Evolutionary conservation across 176 grass and related monocot species (phyloP).

Genomic region (Typha latifolia): DNA sequence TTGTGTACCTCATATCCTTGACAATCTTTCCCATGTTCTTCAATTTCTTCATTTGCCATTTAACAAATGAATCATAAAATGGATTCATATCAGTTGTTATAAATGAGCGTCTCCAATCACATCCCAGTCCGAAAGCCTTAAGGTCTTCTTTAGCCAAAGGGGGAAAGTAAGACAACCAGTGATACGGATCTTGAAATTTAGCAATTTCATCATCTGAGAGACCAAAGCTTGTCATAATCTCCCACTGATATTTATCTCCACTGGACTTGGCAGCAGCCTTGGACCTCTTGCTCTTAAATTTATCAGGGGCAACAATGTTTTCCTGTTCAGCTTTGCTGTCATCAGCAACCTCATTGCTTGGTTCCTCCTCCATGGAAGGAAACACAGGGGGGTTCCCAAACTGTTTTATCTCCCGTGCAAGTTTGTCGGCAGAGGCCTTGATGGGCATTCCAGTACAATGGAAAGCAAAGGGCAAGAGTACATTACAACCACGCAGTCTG

Average conservation of each 20-base stretch:
- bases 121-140: constrained; percentile 54
- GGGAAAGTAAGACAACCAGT: constrained; percentile 59
- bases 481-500: constrained; percentile 50
- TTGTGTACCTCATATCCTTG: constrained; percentile 60
- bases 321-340: constrained; percentile 23
- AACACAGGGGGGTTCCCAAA: constrained; percentile 56
- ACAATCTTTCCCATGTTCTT: constrained; percentile 55
- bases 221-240: constrained; percentile 61
- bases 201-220: constrained; percentile 44
- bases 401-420: constrained; percentile 38
- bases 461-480: constrained; percentile 58
- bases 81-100: constrained; percentile 66
- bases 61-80: constrained; percentile 70
- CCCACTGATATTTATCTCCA: constrained; percentile 55
- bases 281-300: constrained; percentile 58
- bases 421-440: constrained; percentile 70
- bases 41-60: constrained; percentile 71
- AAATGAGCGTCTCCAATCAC: constrained; percentile 64
- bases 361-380: constrained; percentile 36
- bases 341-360: constrained; percentile 21
- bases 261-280: constrained; percentile 57
- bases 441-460: constrained; percentile 89
- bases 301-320: constrained; percentile 34
- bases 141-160: constrained; percentile 47
- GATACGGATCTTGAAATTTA: constrained; percentile 57